Percentiles rank a stretch among this genome's conserved stretches.
Conservation (phyloP, 2,329 filamentous ascomycete species). For the Paraconiothyrium brasiliense region DNA sequence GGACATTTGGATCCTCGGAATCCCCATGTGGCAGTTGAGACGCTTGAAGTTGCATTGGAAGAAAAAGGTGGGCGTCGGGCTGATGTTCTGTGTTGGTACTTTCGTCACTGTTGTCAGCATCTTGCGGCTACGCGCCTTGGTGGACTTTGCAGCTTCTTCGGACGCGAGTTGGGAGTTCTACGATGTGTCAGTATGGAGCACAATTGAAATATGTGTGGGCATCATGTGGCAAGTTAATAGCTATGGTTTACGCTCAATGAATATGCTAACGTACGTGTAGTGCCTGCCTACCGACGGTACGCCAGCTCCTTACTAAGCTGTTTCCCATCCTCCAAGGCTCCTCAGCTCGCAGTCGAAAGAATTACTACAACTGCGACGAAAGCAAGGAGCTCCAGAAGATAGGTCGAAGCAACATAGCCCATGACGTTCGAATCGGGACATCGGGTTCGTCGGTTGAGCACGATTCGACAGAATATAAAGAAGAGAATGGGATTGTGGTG, state of each 20-base stretch:
- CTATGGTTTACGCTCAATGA: constrained; percentile 18
- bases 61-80: constrained; percentile 50
- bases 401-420: background rate
- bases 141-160: constrained; percentile 47
- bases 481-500: background rate
- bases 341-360: constrained; percentile 33
- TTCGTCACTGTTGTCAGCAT: constrained; percentile 57
- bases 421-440: constrained; percentile 4
- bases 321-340: constrained; percentile 50
- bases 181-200: constrained; percentile 53
- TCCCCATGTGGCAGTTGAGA: constrained; percentile 48
- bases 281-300: constrained; percentile 54
- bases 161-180: constrained; percentile 25
- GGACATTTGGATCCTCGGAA: constrained; percentile 46
- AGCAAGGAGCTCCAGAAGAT: constrained; percentile 7
- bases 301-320: constrained; percentile 48
- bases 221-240: constrained; percentile 39
- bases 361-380: constrained; percentile 33
- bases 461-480: constrained; percentile 16
- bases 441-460: constrained; percentile 20
- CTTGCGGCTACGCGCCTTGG: constrained; percentile 54
- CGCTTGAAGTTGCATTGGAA: constrained; percentile 46
- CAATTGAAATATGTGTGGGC: constrained; percentile 54
- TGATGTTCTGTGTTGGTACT: constrained; percentile 53
- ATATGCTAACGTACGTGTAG: constrained; percentile 22